phyloP scores from a whole-genome alignment of 805 yeast species.

The Danielia reshetovae region DNA sequence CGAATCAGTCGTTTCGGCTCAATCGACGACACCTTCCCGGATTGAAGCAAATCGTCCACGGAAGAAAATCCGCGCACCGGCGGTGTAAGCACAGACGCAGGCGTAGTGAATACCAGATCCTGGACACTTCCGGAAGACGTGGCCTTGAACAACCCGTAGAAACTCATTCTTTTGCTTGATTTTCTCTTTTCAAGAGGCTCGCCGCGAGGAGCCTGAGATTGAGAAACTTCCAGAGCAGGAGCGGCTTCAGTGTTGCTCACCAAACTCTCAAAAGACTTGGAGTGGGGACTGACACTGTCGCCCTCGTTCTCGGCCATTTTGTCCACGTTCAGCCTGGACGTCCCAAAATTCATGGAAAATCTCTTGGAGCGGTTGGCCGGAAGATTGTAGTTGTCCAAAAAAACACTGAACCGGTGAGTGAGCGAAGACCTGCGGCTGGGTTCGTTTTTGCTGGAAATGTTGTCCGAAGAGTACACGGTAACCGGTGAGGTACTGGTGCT shows the following conservation, averaged over 20 bases:
- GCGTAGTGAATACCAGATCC: no score
- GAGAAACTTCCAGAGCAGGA: no score
- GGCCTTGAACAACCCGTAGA: constrained; percentile 3
- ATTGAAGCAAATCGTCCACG: no score
- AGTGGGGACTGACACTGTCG: no score
- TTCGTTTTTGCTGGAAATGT: no score
- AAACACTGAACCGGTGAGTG: constrained; percentile 14
- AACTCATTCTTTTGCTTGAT: constrained; percentile 5
- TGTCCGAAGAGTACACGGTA: constrained; percentile 12
- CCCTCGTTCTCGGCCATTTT: neutral
- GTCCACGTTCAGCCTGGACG: neutral
- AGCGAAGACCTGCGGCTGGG: constrained; percentile 14
- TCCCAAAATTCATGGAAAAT: constrained; percentile 7
- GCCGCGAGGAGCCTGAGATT: no score
- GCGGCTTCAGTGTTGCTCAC: no score
- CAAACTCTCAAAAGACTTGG: constrained; percentile 1
- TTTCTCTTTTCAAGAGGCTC: neutral
- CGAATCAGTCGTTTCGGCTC: constrained; percentile 1
- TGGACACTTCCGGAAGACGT: no score
- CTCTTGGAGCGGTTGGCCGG: constrained; percentile 19
- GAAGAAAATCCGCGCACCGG: no score
- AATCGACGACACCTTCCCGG: neutral
- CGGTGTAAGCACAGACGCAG: no score
- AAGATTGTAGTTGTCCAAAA: constrained; percentile 18
- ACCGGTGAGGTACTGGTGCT: constrained; percentile 12